Percentiles rank a stretch among this genome's conserved stretches.
Evolutionary conservation across 345 rosid species (phyloP).

Genomic region (Eucalyptus regnans): DNA sequence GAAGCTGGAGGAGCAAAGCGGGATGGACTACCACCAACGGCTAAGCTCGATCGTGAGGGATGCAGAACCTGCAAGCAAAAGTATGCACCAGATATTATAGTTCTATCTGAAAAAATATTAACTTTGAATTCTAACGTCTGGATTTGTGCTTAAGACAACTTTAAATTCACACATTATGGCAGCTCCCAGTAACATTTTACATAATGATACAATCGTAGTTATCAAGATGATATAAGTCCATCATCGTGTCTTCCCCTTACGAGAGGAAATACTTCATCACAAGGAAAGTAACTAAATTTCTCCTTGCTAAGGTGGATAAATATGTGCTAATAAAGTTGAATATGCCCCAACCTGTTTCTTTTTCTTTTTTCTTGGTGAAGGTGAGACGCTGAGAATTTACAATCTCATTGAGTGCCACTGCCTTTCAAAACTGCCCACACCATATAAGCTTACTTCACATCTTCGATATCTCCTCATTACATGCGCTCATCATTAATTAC

Average conservation of each 20-base stretch:
- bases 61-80: constrained; percentile 29
- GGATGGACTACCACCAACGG: constrained; percentile 51
- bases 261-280: not conserved
- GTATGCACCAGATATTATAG: not conserved
- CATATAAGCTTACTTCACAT: not conserved
- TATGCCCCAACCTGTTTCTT: not conserved
- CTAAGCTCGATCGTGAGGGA: constrained; percentile 41
- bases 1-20: constrained; percentile 44
- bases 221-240: not conserved
- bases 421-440: not conserved
- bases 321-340: not conserved
- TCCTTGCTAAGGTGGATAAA: not conserved
- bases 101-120: not conserved
- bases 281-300: not conserved
- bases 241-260: not conserved
- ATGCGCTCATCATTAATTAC: not conserved
- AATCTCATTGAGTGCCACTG: not conserved
- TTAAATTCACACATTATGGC: not conserved
- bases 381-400: not conserved
- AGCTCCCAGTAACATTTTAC: not conserved
- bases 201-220: not conserved
- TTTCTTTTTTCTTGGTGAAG: not conserved
- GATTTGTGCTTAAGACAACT: not conserved
- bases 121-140: not conserved
- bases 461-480: not conserved